Percentiles rank a stretch among this genome's conserved stretches.
Conservation (phyloP, 495 filamentous ascomycete species). For the Copromyces sp. region DNA sequence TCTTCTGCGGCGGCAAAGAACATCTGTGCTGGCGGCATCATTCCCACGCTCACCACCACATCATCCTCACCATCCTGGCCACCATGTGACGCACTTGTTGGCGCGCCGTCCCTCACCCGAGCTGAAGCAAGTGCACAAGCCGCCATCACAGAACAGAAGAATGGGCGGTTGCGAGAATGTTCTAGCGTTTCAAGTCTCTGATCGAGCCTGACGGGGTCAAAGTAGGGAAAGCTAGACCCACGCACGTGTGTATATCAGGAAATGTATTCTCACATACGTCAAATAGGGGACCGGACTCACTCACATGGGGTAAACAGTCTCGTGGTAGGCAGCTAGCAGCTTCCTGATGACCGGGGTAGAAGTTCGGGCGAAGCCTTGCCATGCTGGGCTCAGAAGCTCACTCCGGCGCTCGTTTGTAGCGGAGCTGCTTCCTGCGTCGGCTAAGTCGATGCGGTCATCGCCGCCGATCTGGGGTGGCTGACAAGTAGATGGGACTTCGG, state of each 20-base stretch:
- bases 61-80: slow-evolving; percentile 1
- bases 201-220: slow-evolving; percentile 34
- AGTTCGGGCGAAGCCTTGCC: slow-evolving; percentile 8
- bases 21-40: slow-evolving; percentile 27
- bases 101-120: slow-evolving; percentile 37
- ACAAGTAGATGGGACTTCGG: neutral
- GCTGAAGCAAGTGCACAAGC: slow-evolving; percentile 38
- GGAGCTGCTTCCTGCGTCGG: slow-evolving; percentile 2
- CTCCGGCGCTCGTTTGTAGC: neutral
- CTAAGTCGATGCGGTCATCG: neutral
- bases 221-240: slow-evolving; percentile 30
- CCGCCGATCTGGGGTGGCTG: neutral
- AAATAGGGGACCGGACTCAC: neutral
- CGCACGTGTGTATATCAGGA: neutral
- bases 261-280: neutral
- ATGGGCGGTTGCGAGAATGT: slow-evolving; percentile 29
- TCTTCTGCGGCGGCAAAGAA: slow-evolving; percentile 39
- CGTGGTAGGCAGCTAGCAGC: slow-evolving; percentile 35
- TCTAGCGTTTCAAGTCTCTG: slow-evolving; percentile 27
- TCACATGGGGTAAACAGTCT: slow-evolving; percentile 32
- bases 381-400: slow-evolving; percentile 8
- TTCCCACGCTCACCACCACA: slow-evolving; percentile 20
- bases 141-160: slow-evolving; percentile 42
- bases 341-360: slow-evolving; percentile 10
- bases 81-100: slow-evolving; percentile 14